Conservation (phyloP, 176 grass and related monocot species). For the Olyra latifolia region DNA sequence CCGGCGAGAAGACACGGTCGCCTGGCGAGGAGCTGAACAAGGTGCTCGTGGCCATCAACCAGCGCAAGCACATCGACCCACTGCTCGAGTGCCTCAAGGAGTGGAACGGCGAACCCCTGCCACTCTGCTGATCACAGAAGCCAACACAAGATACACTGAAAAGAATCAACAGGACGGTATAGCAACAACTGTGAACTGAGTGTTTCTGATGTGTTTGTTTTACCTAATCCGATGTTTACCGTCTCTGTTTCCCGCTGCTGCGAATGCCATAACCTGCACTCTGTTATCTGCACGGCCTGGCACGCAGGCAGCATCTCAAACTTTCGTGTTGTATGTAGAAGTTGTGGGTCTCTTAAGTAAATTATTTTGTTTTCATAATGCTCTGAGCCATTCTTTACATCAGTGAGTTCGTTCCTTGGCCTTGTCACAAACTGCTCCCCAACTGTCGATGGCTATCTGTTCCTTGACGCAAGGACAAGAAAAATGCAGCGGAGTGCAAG, state of each 20-base stretch:
- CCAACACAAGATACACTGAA: background rate
- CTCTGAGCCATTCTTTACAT: too few species aligned
- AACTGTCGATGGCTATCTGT: background rate
- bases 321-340: slow-evolving; percentile 38
- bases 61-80: slow-evolving; percentile 74
- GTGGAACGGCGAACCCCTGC: slow-evolving; percentile 82
- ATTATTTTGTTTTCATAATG: slow-evolving; percentile 44
- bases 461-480: slow-evolving; percentile 9
- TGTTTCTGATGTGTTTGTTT: slow-evolving; percentile 24
- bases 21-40: slow-evolving; percentile 80
- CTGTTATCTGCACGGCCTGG: slow-evolving; percentile 21
- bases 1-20: slow-evolving; percentile 73
- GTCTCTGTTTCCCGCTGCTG: slow-evolving; percentile 28
- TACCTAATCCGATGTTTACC: slow-evolving; percentile 22
- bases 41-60: slow-evolving; percentile 79
- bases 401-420: background rate
- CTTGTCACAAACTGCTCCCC: background rate
- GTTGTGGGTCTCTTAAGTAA: slow-evolving; percentile 37
- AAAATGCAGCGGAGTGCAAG: slow-evolving; percentile 11
- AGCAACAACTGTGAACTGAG: slow-evolving; percentile 27
- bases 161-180: slow-evolving; percentile 19
- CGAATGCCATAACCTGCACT: slow-evolving; percentile 26
- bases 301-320: slow-evolving; percentile 29
- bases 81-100: slow-evolving; percentile 78
- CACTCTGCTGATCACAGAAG: slow-evolving; percentile 48